Conservation (phyloP, 2,329 filamentous ascomycete species). For the Alternaria gansuensis region DNA sequence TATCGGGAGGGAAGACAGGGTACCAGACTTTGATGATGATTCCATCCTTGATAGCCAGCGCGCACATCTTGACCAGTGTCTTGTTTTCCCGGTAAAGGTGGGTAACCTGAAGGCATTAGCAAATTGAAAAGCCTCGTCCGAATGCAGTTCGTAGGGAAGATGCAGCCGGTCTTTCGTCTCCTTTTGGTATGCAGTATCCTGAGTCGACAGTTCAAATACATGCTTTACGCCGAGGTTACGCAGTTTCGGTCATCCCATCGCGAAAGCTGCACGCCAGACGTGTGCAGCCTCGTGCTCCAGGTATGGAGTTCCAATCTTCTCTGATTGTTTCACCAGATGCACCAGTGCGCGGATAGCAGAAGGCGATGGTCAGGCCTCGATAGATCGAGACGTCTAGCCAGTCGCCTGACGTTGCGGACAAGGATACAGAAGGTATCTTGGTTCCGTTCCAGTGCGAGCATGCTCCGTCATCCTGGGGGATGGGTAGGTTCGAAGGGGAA, state of each 20-base stretch:
- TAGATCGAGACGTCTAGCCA: conserved; percentile 47
- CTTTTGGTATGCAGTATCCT: conserved; percentile 53
- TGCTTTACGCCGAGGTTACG: conserved; percentile 32
- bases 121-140: conserved; percentile 53
- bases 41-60: conserved; percentile 53
- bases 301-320: conserved; percentile 55
- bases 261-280: conserved; percentile 58
- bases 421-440: conserved; percentile 41
- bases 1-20: conserved; percentile 55
- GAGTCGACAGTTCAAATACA: conserved; percentile 55
- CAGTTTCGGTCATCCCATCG: conserved; percentile 37
- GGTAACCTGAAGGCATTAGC: conserved; percentile 49
- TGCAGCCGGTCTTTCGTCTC: conserved; percentile 52
- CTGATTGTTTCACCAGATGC: conserved; percentile 54
- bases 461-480: conserved; percentile 54
- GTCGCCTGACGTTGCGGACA: conserved; percentile 46
- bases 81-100: conserved; percentile 52
- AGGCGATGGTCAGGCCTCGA: conserved; percentile 52
- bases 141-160: conserved; percentile 55
- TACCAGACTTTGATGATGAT: conserved; percentile 55
- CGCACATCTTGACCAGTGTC: conserved; percentile 52
- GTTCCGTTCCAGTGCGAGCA: conserved; percentile 50
- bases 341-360: conserved; percentile 56
- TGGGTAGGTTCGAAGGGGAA: conserved; percentile 50
- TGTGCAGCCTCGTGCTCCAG: conserved; percentile 56